Percentiles rank a stretch among this genome's conserved stretches.
These are phyloP conservation scores for Cyberlindnera maritima DNA, from an alignment of 805 yeast genomes.

Conservation along the genomic window DNA sequence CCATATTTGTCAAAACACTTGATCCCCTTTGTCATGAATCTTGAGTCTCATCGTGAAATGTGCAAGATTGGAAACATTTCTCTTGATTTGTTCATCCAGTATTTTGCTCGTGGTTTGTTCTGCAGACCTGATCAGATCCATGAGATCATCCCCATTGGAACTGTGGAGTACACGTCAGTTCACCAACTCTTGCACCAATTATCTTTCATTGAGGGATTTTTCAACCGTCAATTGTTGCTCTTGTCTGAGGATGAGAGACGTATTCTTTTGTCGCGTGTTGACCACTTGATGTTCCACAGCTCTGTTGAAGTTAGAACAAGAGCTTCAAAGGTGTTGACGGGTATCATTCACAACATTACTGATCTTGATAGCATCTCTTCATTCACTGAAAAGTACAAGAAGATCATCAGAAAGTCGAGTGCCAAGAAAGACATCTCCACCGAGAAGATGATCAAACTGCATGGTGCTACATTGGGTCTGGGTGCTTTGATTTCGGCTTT, in stretches of 20 bases:
- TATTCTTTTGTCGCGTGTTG: conserved; percentile 49
- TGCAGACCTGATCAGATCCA: conserved; percentile 41
- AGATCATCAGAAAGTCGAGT: conserved; percentile 27
- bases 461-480: conserved; percentile 84
- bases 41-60: conserved; percentile 72
- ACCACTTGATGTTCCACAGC: conserved; percentile 52
- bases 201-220: conserved; percentile 68
- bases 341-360: conserved; percentile 57
- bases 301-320: conserved; percentile 74
- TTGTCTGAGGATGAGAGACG: conserved; percentile 46
- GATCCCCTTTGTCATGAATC: conserved; percentile 64
- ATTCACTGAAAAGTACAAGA: conserved; percentile 34
- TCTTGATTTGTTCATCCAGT: conserved; percentile 46
- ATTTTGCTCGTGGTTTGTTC: conserved; percentile 44
- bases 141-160: conserved; percentile 41
- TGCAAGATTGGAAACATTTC: conserved; percentile 65
- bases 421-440: conserved; percentile 34
- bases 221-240: conserved; percentile 61
- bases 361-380: conserved; percentile 41
- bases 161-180: conserved; percentile 39
- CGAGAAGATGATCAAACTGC: conserved; percentile 50
- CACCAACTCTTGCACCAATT: conserved; percentile 66
- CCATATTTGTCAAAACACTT: conserved; percentile 51
- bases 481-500: conserved; percentile 88
- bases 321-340: conserved; percentile 73